Base-by-base conservation (phyloP, 306 rosid genomes). In the Vigna angularis region DNA sequence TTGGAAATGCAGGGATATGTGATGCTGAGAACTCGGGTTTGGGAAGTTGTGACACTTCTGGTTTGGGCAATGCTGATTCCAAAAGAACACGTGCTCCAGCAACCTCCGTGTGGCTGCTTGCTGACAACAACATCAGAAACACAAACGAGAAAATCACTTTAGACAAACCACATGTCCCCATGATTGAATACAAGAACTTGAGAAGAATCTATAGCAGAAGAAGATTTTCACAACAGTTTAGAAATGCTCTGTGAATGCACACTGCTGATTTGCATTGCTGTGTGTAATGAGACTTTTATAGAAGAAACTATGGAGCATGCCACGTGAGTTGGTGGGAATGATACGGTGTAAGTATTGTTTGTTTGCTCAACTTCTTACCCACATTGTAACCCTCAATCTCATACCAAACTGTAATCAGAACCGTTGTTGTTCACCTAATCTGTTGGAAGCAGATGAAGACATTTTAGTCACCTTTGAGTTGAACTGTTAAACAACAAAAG, bases 1-100 rank as follows among this genome's bases (percentile, higher is more conserved):
- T 63, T 9, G 62, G 51, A 4, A 47, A 47, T 32, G 64, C 62
- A 7, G 52, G 72, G 13, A 62, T 3, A 4, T 45, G 6, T 15
- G 56, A 15, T 49, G 3, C 0, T 48, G 52, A 16, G 0, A 48
- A 4, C 7, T 14, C 7, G 5, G 50, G 52, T 48, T 48, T 48
- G 0, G 52, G 17, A 48, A 48, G 52, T 48, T 48, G 17, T 48
- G 52, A 1, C 52, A 48, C n/a, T 48, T 48, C 52, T 47, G 50
- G 50, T 13, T 47, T 13, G 13, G 50, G 2, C 56, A 16, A 50
- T 15, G 20, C 16, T 50, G 56, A 6, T 50, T 50, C 36, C 1
- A 52, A 47, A 48, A 85, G 89, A 73, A 58, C 24, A 20, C 87
- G 87, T 9, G 86, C 86, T 38, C 76, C 89, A 0, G 11, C 44